Evolutionary conservation across 768 basidiomycete genomes (phyloP).

Genomic region (Lactarius deliciosus): DNA sequence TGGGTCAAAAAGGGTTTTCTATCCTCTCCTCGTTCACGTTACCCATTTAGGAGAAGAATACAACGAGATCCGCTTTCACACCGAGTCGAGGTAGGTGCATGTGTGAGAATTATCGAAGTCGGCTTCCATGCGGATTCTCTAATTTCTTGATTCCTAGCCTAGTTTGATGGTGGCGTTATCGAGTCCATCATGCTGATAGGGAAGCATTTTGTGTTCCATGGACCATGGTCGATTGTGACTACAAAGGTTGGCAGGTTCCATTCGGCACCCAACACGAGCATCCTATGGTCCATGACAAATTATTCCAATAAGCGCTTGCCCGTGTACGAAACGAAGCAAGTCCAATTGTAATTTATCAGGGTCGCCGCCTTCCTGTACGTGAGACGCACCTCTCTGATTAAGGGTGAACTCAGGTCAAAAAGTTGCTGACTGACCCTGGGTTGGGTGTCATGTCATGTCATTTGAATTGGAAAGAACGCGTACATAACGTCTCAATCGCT

Average conservation of each 20-base stretch:
- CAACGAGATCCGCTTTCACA: neutral
- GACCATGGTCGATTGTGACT: constrained; percentile 2
- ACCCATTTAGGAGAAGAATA: neutral
- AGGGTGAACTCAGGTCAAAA: neutral
- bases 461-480: neutral
- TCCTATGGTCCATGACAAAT: constrained; percentile 8
- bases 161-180: constrained; percentile 22
- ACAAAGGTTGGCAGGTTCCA: constrained; percentile 3
- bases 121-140: constrained; percentile 7
- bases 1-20: neutral
- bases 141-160: neutral
- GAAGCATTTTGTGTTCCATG: neutral
- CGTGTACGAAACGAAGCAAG: neutral
- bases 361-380: neutral
- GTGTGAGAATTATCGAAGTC: constrained; percentile 3
- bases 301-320: neutral
- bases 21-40: neutral
- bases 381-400: constrained; percentile 2
- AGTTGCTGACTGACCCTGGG: neutral
- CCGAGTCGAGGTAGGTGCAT: constrained; percentile 1
- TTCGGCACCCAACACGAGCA: constrained; percentile 3
- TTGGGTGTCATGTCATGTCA: constrained; percentile 1
- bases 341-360: neutral
- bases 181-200: constrained; percentile 2
- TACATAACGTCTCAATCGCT: neutral